A percentile compares a stretch with the other conserved stretches of the same genome.
phyloP scores from a whole-genome alignment of 2,329 filamentous ascomycete genomes.

The Tympanopsis confertula region DNA sequence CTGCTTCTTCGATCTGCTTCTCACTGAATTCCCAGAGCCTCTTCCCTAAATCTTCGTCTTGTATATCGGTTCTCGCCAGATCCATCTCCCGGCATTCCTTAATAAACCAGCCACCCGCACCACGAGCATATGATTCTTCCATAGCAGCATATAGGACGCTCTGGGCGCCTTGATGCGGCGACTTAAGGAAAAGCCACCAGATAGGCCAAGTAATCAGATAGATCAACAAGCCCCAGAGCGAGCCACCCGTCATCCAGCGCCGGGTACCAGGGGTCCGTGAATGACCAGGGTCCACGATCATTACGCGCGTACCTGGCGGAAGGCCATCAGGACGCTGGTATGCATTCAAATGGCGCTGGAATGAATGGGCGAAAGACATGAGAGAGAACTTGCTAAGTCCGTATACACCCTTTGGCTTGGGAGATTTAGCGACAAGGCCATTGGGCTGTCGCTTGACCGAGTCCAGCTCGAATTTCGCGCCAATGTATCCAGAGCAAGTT shows the following conservation, averaged over 20 bases:
- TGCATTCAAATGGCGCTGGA: slow-evolving; percentile 79
- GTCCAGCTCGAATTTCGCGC: slow-evolving; percentile 41
- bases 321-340: slow-evolving; percentile 76
- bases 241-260: slow-evolving; percentile 76
- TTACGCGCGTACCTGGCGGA: slow-evolving; percentile 70
- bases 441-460: slow-evolving; percentile 6
- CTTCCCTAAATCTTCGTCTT: slow-evolving; percentile 70
- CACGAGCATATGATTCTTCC: slow-evolving; percentile 60
- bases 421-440: slow-evolving; percentile 4
- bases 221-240: slow-evolving; percentile 63
- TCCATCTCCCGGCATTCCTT: slow-evolving; percentile 80
- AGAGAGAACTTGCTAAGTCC: slow-evolving; percentile 65
- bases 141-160: slow-evolving; percentile 76
- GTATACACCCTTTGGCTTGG: too few relatives aligned
- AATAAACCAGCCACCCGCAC: slow-evolving; percentile 58
- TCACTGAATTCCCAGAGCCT: slow-evolving; percentile 85
- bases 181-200: slow-evolving; percentile 61
- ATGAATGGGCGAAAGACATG: slow-evolving; percentile 79
- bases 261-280: slow-evolving; percentile 77
- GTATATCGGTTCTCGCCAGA: slow-evolving; percentile 61
- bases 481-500: slow-evolving; percentile 81
- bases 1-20: slow-evolving; percentile 66
- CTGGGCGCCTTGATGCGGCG: slow-evolving; percentile 71
- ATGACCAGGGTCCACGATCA: slow-evolving; percentile 79
- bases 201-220: slow-evolving; percentile 70